A percentile compares a stretch with the other conserved stretches of the same genome.
These are phyloP conservation scores for Chlorociboria aeruginascens DNA, from an alignment of 495 filamentous ascomycete species.

Conservation along the genomic window DNA sequence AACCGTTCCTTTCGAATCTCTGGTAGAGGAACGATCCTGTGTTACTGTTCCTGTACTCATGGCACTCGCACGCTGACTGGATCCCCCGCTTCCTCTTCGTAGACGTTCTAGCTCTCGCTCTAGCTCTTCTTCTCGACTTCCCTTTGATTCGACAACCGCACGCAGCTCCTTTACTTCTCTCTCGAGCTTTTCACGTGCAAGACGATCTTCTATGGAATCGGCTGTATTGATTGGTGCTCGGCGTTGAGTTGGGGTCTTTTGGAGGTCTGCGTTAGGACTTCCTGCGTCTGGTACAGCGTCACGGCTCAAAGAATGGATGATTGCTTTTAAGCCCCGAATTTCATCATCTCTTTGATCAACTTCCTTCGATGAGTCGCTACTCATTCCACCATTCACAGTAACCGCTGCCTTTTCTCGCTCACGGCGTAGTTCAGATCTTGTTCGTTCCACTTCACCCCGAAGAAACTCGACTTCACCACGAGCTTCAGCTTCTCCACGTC, in stretches of 20 bases:
- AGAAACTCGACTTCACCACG: constrained; percentile 93
- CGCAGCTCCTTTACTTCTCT: constrained; percentile 67
- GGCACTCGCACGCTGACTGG: constrained; percentile 32
- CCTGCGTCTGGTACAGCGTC: constrained; percentile 28
- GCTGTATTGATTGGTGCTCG: constrained; percentile 22
- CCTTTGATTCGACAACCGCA: constrained; percentile 55
- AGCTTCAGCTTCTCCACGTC: constrained; percentile 94
- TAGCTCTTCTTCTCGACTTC: constrained; percentile 72
- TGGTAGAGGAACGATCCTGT: constrained; percentile 33
- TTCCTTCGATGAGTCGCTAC: constrained; percentile 43
- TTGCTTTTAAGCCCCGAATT: constrained; percentile 91
- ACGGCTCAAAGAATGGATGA: constrained; percentile 86
- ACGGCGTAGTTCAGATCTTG: constrained; percentile 76
- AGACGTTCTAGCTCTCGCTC: constrained; percentile 74
- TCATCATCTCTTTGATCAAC: constrained; percentile 94
- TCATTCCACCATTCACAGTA: constrained; percentile 28
- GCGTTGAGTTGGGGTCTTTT: constrained; percentile 28
- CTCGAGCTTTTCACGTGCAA: constrained; percentile 52
- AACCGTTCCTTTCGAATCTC: constrained; percentile 48
- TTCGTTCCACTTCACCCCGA: constrained; percentile 87
- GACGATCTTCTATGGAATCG: constrained; percentile 46
- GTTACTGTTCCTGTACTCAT: constrained; percentile 37
- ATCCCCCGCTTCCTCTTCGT: constrained; percentile 28
- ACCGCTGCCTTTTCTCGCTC: constrained; percentile 82
- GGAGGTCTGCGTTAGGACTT: constrained; percentile 25